Evolutionary conservation across 2,329 filamentous ascomycete species (phyloP), one percentile per base, ranked within the genome.

Genomic region (Aspergillus piperis): DNA sequence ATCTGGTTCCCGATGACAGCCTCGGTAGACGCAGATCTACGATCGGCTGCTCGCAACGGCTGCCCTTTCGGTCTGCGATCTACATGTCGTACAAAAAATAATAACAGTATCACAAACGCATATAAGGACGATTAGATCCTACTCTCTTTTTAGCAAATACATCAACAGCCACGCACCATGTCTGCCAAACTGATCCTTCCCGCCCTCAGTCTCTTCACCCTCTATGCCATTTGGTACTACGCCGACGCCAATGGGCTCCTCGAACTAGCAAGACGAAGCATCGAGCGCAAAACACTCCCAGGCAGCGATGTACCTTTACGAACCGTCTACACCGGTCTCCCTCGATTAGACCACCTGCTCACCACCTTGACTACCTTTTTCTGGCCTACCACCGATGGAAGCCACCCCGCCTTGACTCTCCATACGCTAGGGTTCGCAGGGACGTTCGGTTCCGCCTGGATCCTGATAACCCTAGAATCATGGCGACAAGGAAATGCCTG

Each of bases 401-500:
- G 70, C 42, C 69, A 73, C 25, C 69, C 75, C 0, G 70, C 70
- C 13, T 64, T 78, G 7, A 64, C 71, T 1, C 64, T 80, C 8
- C 75, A 78, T 44, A 71, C 75, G 3, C 62, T 78, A 13, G 71
- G 70, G 5, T 78, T 81, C 23, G 75, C 75, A 4, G 76, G 76
- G 5, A 75, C 78, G 3, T 75, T 80, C 52, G 75, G 75, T 3
- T 73, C 76, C 3, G 70, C 76, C n/a, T 81, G 77, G 77, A 68
- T 74, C 5, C 62, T 81, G 44, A 67, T 83, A 23, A 69, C 75
- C 2, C 69, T 83, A 58, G 81, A 83, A 63, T 72, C 78, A 10
- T 75, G 80, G 70, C 72, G 81, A 44, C 67, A 66, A 17, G 80
- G 80, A 0, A 82, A 82, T 66, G 66, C 72, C 11, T 71, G 77